Percentiles rank a stretch among this genome's conserved stretches.
phyloP scores from a whole-genome alignment of 495 filamentous ascomycete species.

The Penicillium longicatenatum region DNA sequence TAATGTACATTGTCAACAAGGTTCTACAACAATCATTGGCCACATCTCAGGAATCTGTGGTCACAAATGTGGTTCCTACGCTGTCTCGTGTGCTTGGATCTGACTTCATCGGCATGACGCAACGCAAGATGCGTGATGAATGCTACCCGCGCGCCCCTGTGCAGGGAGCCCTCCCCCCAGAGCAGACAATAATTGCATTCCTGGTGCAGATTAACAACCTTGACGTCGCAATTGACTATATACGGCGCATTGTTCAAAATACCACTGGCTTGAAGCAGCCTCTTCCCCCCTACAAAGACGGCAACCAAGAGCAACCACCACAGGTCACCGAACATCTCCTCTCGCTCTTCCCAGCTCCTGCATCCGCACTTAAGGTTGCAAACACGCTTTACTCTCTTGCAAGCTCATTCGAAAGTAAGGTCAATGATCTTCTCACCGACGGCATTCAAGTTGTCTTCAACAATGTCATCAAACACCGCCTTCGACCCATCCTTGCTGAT shows the following conservation, averaged over 20 bases:
- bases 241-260: constrained; percentile 77
- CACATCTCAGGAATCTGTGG: constrained; percentile 76
- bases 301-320: constrained; percentile 12
- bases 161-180: constrained; percentile 77
- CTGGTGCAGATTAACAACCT: constrained; percentile 94
- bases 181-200: constrained; percentile 81
- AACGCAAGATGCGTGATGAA: constrained; percentile 96
- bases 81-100: constrained; percentile 84
- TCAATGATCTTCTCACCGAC: constrained; percentile 78
- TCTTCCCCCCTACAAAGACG: constrained; percentile 23
- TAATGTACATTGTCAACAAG: constrained; percentile 98
- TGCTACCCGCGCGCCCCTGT: constrained; percentile 76
- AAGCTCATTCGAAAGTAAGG: constrained; percentile 70
- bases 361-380: constrained; percentile 68
- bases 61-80: constrained; percentile 74
- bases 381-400: constrained; percentile 68
- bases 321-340: constrained; percentile 43
- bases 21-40: constrained; percentile 82
- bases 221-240: constrained; percentile 86
- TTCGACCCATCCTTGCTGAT: constrained; percentile 83
- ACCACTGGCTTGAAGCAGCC: constrained; percentile 52
- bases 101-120: constrained; percentile 96
- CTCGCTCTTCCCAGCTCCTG: constrained; percentile 74
- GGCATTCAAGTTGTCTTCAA: constrained; percentile 83
- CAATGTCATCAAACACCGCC: constrained; percentile 80